Evolutionary conservation across 2,329 filamentous ascomycete species (phyloP).

Genomic region (Xylariaceae sp.): DNA sequence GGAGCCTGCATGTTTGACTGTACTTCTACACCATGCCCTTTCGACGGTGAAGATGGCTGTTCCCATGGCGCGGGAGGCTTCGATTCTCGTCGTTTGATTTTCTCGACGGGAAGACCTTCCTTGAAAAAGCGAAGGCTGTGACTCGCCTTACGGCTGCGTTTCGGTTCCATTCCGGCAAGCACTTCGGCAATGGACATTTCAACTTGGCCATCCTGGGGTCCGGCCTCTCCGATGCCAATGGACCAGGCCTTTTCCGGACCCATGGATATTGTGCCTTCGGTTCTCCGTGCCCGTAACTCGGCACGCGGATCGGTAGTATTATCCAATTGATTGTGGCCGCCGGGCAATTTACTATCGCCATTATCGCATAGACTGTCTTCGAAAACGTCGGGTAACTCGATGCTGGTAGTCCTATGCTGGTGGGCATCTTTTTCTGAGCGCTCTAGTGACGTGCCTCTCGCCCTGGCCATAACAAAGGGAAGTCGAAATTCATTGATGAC

Average conservation of each 20-base stretch:
- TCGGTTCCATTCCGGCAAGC: constrained; percentile 56
- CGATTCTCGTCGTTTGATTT: constrained; percentile 48
- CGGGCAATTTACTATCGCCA: constrained; percentile 12
- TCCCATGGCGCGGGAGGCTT: constrained; percentile 36
- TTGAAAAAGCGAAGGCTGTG: constrained; percentile 64
- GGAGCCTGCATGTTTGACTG: constrained; percentile 14
- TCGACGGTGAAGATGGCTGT: constrained; percentile 35
- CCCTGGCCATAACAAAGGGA: constrained; percentile 29
- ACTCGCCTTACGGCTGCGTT: constrained; percentile 62
- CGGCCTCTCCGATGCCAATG: constrained; percentile 49
- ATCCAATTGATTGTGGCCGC: constrained; percentile 19
- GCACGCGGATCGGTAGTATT: constrained; percentile 26
- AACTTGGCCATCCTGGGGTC: constrained; percentile 51
- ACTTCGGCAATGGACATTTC: constrained; percentile 61
- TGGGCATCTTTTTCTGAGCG: constrained; percentile 39
- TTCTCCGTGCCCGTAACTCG: constrained; percentile 35
- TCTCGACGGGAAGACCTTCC: constrained; percentile 58
- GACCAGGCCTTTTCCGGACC: constrained; percentile 59
- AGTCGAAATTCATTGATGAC: constrained; percentile 35
- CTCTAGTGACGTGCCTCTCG: constrained; percentile 39
- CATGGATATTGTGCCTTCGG: constrained; percentile 40
- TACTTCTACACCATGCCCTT: constrained; percentile 27
- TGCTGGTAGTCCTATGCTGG: constrained; percentile 29
- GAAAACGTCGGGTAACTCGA: constrained; percentile 28
- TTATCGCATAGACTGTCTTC: constrained; percentile 34